Conservation (phyloP, 139 green algal genomes). For the Tetratostichococcus sp. region DNA sequence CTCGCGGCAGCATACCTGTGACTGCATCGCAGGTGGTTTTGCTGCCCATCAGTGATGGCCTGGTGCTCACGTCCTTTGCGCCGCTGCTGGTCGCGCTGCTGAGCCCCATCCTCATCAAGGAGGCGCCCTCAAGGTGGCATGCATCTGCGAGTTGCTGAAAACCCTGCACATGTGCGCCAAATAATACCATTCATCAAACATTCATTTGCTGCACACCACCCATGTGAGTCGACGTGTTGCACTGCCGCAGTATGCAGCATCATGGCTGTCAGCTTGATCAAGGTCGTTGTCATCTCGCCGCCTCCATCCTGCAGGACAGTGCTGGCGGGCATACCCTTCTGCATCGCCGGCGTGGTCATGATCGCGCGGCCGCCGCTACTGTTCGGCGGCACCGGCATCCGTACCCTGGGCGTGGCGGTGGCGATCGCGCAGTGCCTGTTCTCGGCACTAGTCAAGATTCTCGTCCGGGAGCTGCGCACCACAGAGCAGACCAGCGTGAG, state of each 20-base stretch:
- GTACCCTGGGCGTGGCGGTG: constrained; percentile 13
- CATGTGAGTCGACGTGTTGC: no score
- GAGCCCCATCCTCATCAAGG: constrained; percentile 20
- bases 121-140: constrained; percentile 14
- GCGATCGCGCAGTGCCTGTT: constrained; percentile 26
- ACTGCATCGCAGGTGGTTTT: background rate
- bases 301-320: constrained; percentile 22
- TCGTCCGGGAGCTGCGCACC: constrained; percentile 18
- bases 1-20: no score
- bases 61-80: background rate
- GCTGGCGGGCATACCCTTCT: constrained; percentile 27
- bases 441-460: constrained; percentile 18
- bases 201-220: no score
- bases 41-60: background rate
- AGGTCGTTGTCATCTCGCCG: no score
- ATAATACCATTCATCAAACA: no score
- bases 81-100: background rate
- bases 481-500: constrained; percentile 11
- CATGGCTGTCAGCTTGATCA: no score
- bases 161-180: no score
- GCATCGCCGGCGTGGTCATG: constrained; percentile 27
- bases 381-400: constrained; percentile 14
- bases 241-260: no score
- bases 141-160: no score
- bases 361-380: constrained; percentile 33